Percentiles rank a stretch among this genome's conserved stretches.
Conservation (phyloP, 2,329 filamentous ascomycete genomes). For the Cladosporium colombiae region DNA sequence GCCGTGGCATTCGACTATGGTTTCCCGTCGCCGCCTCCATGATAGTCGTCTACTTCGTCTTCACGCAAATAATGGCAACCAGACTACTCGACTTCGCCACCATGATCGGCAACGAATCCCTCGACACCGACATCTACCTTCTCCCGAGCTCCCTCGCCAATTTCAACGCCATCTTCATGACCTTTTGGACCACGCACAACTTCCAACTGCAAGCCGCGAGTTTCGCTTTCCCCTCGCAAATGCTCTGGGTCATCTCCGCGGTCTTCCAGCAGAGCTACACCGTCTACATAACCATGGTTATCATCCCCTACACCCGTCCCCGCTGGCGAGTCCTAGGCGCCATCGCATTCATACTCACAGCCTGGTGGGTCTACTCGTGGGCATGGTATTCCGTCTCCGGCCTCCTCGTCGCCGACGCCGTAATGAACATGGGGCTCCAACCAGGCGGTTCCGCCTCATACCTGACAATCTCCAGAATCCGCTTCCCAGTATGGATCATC, state of each 20-base stretch:
- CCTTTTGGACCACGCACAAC: constrained; percentile 47
- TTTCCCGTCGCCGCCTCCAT: constrained; percentile 44
- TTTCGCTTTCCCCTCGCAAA: constrained; percentile 46
- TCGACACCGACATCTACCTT: constrained; percentile 36
- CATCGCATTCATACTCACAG: constrained; percentile 44
- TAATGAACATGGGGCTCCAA: constrained; percentile 45
- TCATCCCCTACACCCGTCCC: constrained; percentile 45
- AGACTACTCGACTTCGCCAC: constrained; percentile 41
- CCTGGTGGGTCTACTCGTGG: constrained; percentile 52
- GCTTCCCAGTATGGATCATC: constrained; percentile 38
- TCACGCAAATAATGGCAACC: constrained; percentile 31
- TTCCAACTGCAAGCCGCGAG: constrained; percentile 43
- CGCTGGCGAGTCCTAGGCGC: constrained; percentile 44
- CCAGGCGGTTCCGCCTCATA: not conserved
- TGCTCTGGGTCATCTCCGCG: constrained; percentile 46
- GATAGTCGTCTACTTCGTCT: constrained; percentile 40
- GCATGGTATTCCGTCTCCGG: constrained; percentile 50
- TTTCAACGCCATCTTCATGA: constrained; percentile 50
- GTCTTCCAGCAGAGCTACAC: constrained; percentile 51
- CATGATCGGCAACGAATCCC: constrained; percentile 37
- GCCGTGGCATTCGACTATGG: constrained; percentile 45
- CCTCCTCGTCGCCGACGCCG: constrained; percentile 44
- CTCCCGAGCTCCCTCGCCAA: constrained; percentile 45
- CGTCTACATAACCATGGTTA: constrained; percentile 50
- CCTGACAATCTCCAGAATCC: constrained; percentile 26